A percentile compares a stretch with the other conserved stretches of the same genome.
These are phyloP conservation scores for Actinomortierella wolfii DNA, from an alignment of 371 early-diverging fungal species.

Conservation along the genomic window DNA sequence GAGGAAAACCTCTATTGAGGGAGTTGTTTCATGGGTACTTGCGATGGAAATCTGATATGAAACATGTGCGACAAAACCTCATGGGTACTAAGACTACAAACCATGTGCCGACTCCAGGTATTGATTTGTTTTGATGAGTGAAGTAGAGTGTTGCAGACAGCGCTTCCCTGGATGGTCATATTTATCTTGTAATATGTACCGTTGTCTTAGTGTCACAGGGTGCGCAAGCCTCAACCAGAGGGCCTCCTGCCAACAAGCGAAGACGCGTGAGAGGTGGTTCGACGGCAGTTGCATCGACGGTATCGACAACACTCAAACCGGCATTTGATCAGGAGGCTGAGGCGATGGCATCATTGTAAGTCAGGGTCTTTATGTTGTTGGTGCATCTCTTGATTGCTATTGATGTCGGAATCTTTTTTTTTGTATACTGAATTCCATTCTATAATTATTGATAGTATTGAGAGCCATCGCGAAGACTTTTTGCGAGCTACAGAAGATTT, in stretches of 20 bases:
- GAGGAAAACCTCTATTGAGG: conserved; percentile 53
- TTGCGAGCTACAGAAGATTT: neutral
- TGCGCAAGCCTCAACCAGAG: neutral
- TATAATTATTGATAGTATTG: neutral
- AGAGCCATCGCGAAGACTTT: neutral
- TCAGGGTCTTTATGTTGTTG: neutral
- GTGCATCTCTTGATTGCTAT: neutral
- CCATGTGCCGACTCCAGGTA: conserved; percentile 10
- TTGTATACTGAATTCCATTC: neutral
- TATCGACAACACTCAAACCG: conserved; percentile 11
- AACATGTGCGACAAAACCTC: conserved; percentile 45
- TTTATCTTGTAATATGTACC: too few relatives aligned
- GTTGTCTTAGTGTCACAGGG: too few relatives aligned
- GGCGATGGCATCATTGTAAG: conserved; percentile 53
- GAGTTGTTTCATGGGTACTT: conserved; percentile 65
- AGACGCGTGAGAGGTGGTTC: conserved; percentile 80
- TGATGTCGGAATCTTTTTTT: neutral
- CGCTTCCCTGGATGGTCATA: too few relatives aligned
- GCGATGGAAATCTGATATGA: conserved; percentile 65
- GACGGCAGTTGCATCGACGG: conserved; percentile 43
- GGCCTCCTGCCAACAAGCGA: conserved; percentile 73
- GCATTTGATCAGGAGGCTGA: conserved; percentile 55
- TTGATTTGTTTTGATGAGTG: neutral
- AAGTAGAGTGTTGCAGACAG: too few relatives aligned
- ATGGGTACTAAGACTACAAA: conserved; percentile 5